These are phyloP conservation scores for Phytophthora quininea DNA, from an alignment of 352 stramenopile genomes.

Conservation along the genomic window DNA sequence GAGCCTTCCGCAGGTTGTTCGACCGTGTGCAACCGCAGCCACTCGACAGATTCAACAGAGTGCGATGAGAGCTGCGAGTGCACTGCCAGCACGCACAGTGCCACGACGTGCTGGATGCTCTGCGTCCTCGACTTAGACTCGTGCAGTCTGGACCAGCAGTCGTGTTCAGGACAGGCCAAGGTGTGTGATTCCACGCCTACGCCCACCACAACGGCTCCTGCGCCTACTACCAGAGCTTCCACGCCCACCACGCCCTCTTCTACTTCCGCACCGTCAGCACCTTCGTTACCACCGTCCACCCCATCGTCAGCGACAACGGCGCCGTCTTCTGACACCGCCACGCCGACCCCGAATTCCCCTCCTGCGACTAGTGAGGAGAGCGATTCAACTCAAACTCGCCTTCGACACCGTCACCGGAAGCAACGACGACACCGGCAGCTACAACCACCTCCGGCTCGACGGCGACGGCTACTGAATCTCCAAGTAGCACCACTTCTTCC, in stretches of 20 bases:
- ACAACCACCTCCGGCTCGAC: constrained; percentile 7
- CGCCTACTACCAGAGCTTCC: constrained; percentile 9
- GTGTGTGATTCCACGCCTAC: constrained; percentile 34
- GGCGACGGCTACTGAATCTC: not conserved
- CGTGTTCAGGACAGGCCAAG: constrained; percentile 44
- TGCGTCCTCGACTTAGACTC: constrained; percentile 52
- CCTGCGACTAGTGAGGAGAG: constrained; percentile 10
- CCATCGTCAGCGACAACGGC: constrained; percentile 3
- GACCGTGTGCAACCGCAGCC: constrained; percentile 48
- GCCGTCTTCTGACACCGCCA: constrained; percentile 1
- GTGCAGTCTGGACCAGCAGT: constrained; percentile 34
- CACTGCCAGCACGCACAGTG: constrained; percentile 25
- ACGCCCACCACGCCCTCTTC: constrained; percentile 14
- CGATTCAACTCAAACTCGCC: not conserved
- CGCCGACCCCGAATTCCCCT: not conserved
- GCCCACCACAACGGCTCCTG: constrained; percentile 11
- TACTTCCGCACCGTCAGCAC: constrained; percentile 6
- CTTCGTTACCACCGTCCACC: not conserved
- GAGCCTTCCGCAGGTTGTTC: constrained; percentile 35
- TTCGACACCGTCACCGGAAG: too few species aligned
- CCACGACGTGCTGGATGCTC: constrained; percentile 58
- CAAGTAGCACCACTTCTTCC: constrained; percentile 1
- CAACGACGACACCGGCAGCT: too few species aligned
- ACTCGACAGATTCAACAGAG: constrained; percentile 24
- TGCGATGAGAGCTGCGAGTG: constrained; percentile 41